These are phyloP conservation scores for Wickerhamiella australiensis DNA, from an alignment of 805 yeast species.

Conservation along the genomic window DNA sequence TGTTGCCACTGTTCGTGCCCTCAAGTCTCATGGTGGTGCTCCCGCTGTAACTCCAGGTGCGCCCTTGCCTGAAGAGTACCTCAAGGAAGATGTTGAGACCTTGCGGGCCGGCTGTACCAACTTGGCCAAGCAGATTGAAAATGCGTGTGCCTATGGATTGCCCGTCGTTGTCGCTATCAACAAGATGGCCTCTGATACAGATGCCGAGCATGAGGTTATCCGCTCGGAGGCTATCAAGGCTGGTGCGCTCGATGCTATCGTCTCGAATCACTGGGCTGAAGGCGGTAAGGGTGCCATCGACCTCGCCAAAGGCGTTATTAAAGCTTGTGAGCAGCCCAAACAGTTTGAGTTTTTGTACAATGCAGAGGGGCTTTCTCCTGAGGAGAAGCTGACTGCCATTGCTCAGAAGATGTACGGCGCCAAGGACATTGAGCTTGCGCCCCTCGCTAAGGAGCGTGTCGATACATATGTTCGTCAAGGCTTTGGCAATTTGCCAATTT, in stretches of 20 bases:
- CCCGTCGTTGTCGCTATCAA: slow-evolving; percentile 95
- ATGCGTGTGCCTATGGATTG: slow-evolving; percentile 71
- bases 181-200: slow-evolving; percentile 71
- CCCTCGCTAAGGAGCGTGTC: slow-evolving; percentile 69
- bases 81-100: slow-evolving; percentile 66
- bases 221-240: slow-evolving; percentile 71
- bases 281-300: slow-evolving; percentile 87
- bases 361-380: slow-evolving; percentile 53
- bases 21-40: slow-evolving; percentile 94
- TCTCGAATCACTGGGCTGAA: slow-evolving; percentile 87
- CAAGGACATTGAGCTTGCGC: slow-evolving; percentile 63
- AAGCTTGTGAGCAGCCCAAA: slow-evolving; percentile 37
- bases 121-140: slow-evolving; percentile 78
- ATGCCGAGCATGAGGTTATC: slow-evolving; percentile 66
- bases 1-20: slow-evolving; percentile 94
- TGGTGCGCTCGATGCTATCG: slow-evolving; percentile 89
- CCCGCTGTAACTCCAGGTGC: slow-evolving; percentile 93
- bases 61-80: slow-evolving; percentile 69
- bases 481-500: slow-evolving; percentile 79
- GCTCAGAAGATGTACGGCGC: slow-evolving; percentile 93
- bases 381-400: slow-evolving; percentile 64
- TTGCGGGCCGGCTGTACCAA: slow-evolving; percentile 74
- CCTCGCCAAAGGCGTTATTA: slow-evolving; percentile 71
- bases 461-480: slow-evolving; percentile 78
- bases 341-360: slow-evolving; percentile 57